Percentiles rank a stretch among this genome's conserved stretches.
Conservation (phyloP, 371 early-diverging fungal genomes). For the Mucor mucedo region DNA sequence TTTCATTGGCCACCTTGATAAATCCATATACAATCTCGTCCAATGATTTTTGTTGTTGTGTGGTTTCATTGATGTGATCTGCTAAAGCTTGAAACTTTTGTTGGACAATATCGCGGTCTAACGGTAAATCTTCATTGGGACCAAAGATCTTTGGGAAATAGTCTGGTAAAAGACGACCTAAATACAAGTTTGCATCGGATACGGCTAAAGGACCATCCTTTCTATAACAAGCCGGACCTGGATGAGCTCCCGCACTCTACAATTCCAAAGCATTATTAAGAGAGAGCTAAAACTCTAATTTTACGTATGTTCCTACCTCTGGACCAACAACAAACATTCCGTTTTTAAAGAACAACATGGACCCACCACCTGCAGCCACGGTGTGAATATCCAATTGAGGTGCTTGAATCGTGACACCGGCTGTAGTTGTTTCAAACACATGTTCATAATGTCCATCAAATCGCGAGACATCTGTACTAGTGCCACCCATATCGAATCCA, state of each 20-base stretch:
- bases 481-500: conserved; percentile 98
- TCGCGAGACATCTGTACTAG: conserved; percentile 94
- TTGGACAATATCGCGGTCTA: conserved; percentile 73
- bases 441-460: conserved; percentile 92
- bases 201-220: conserved; percentile 93
- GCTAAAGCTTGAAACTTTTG: conserved; percentile 71
- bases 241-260: conserved; percentile 90
- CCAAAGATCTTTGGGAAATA: conserved; percentile 97
- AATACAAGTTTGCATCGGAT: conserved; percentile 91
- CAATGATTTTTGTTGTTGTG: conserved; percentile 52
- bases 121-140: conserved; percentile 79
- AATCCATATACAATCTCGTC: conserved; percentile 95
- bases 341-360: conserved; percentile 89
- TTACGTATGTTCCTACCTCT: conserved; percentile 32
- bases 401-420: conserved; percentile 93
- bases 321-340: conserved; percentile 95
- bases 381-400: conserved; percentile 97
- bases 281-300: too few species aligned
- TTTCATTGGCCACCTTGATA: conserved; percentile 92
- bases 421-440: conserved; percentile 93
- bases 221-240: conserved; percentile 93
- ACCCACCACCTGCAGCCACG: conserved; percentile 96
- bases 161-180: conserved; percentile 87
- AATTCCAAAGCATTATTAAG: too few species aligned
- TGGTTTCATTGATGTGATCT: conserved; percentile 61